Base-by-base conservation (phyloP, 2,329 filamentous ascomycete genomes). In the Fusarium sp. region DNA sequence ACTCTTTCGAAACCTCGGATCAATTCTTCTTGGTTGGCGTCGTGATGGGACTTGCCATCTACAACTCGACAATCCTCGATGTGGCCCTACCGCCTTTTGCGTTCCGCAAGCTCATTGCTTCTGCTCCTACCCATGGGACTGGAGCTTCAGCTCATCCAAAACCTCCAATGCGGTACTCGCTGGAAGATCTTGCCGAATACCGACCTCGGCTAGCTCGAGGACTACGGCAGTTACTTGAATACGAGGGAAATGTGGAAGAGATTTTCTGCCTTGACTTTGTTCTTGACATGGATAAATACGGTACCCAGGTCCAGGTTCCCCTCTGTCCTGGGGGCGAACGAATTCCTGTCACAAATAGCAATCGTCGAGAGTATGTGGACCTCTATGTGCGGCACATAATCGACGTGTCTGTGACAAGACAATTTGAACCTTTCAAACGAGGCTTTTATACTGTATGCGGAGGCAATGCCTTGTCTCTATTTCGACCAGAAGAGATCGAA, bases 361-460 rank as follows among this genome's bases (percentile, higher is more conserved):
- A 97, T 74, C 87, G 93, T 29, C 88, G 89, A 69, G 94, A 97
- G 75, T 98, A 95, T 74, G 94, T 97, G 56, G 91, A 95, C 72
- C 83, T 94, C 4, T 97, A 97, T 77, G 88, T 97, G 12, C 88
- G 90, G 41, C 92, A 95, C 77, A 79, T 95, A 12, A 88, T 98
- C 13, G 94, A 97, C 74, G 90, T 86, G 9, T 87, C 92, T 1
- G 92, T 97, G 2, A 83, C 88, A 41, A 87, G 93, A 42, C 94
- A 97, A 76, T 98, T 97, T 70, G 94, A 97, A 77, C 94, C 94
- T 1, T 98, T 98, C 84, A 96, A 96, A 77, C 89, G 94, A 57
- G 94, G 94, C 1, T 98, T 98, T 80, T 98, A 94, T 78, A 97
- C 92, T 0, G 93, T 97, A 29, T 97, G 94, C 77, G 92, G 92